Percentiles rank a stretch among this genome's conserved stretches.
Evolutionary conservation across 192 early-diverging fungal species (phyloP).

Genomic region (Rhizophlyctis rosea): DNA sequence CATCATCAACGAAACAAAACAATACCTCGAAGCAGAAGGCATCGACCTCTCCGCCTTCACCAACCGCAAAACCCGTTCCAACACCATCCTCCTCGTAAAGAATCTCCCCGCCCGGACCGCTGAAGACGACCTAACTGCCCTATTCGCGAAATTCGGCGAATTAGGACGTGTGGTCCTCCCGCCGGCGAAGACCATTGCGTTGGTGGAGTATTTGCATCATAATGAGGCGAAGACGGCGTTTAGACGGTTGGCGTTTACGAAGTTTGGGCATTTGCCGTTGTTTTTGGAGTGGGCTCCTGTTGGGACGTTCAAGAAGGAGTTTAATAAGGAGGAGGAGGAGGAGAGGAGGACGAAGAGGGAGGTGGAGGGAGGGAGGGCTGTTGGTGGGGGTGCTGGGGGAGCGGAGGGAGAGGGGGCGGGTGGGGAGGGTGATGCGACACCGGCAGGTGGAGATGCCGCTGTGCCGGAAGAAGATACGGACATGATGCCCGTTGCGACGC

Average conservation of each 20-base stretch:
- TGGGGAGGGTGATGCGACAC: neutral
- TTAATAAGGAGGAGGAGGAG: slow-evolving; percentile 46
- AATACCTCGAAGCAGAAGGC: slow-evolving; percentile 82
- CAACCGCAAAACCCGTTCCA: slow-evolving; percentile 69
- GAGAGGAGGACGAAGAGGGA: slow-evolving; percentile 8
- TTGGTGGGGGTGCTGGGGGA: neutral
- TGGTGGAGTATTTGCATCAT: slow-evolving; percentile 88
- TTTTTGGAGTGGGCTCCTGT: slow-evolving; percentile 92
- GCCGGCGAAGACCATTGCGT: slow-evolving; percentile 86
- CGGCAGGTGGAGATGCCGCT: slow-evolving; percentile 12
- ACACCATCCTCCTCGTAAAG: slow-evolving; percentile 92
- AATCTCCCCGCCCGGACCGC: slow-evolving; percentile 84
- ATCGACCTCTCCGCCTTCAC: slow-evolving; percentile 76
- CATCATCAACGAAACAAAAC: slow-evolving; percentile 91
- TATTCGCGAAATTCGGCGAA: slow-evolving; percentile 87
- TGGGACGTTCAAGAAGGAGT: slow-evolving; percentile 68
- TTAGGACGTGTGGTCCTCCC: slow-evolving; percentile 88
- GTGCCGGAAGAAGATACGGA: slow-evolving; percentile 49
- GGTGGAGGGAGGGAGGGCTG: slow-evolving; percentile 13
- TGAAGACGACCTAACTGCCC: slow-evolving; percentile 72
- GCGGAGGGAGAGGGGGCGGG: slow-evolving; percentile 22
- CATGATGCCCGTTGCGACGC: slow-evolving; percentile 62
- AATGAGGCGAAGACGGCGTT: slow-evolving; percentile 91
- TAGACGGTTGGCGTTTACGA: slow-evolving; percentile 81
- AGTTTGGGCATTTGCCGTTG: slow-evolving; percentile 85